These are phyloP conservation scores for Arctium minus DNA, from an alignment of 129 eudicot species.

Conservation along the genomic window DNA sequence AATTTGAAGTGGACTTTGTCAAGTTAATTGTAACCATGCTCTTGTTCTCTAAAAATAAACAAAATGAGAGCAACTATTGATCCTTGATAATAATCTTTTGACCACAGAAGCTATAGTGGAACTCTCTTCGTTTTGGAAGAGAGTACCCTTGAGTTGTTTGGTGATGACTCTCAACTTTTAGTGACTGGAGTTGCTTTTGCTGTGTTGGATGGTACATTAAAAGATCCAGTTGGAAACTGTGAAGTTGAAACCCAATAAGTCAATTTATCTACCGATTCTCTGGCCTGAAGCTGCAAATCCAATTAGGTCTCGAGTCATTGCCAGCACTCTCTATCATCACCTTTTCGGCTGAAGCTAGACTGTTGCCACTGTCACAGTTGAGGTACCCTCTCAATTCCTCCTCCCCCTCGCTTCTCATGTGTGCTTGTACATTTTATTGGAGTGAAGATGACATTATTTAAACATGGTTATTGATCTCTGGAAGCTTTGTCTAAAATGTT, in stretches of 20 bases:
- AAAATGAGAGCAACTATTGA: neutral
- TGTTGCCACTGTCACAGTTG: neutral
- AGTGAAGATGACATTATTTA: neutral
- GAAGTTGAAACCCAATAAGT: neutral
- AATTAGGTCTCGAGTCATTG: neutral
- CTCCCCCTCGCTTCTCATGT: neutral
- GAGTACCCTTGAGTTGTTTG: neutral
- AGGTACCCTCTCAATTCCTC: neutral
- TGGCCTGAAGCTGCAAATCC: conserved; percentile 8
- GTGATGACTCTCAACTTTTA: neutral
- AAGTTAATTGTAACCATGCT: neutral
- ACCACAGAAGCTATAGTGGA: neutral
- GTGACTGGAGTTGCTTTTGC: neutral
- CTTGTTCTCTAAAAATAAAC: neutral
- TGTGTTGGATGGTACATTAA: conserved; percentile 1
- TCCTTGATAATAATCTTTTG: neutral
- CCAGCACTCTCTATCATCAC: neutral
- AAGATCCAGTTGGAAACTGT: conserved; percentile 8
- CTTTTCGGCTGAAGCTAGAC: neutral
- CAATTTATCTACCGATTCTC: neutral
- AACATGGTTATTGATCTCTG: neutral
- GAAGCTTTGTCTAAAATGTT: neutral
- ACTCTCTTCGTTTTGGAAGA: neutral
- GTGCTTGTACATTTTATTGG: neutral
- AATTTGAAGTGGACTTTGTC: neutral